phyloP scores from a whole-genome alignment of 2,329 filamentous ascomycete species.

The Alternaria novae-zelandiae region DNA sequence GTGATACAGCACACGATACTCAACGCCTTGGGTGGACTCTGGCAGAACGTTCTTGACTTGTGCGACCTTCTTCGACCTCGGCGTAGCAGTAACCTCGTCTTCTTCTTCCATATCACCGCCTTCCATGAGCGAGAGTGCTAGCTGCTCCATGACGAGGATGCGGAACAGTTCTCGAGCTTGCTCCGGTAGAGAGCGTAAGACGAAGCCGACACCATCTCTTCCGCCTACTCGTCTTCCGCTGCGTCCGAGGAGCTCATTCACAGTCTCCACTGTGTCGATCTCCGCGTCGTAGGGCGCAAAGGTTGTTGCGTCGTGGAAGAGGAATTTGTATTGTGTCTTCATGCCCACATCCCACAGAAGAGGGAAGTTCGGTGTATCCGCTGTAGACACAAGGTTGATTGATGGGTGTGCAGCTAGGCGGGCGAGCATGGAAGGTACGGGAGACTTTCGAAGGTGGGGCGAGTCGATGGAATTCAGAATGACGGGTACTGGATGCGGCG shows the following conservation, averaged over 20 bases:
- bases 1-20: constrained; percentile 90
- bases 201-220: constrained; percentile 89
- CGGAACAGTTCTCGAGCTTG: constrained; percentile 89
- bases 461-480: constrained; percentile 90
- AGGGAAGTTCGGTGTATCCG: constrained; percentile 86
- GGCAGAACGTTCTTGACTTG: constrained; percentile 32
- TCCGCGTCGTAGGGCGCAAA: constrained; percentile 78
- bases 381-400: constrained; percentile 77
- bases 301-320: constrained; percentile 94
- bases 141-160: constrained; percentile 81
- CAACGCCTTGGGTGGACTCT: constrained; percentile 67
- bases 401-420: constrained; percentile 75
- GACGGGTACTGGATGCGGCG: constrained; percentile 62
- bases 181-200: constrained; percentile 86
- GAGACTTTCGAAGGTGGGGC: constrained; percentile 72
- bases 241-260: constrained; percentile 84
- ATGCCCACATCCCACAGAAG: constrained; percentile 88
- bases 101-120: constrained; percentile 34
- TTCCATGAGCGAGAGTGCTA: constrained; percentile 68
- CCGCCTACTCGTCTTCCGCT: constrained; percentile 81
- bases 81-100: constrained; percentile 22
- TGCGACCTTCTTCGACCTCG: constrained; percentile 32
- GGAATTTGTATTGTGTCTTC: constrained; percentile 81
- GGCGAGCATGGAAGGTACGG: constrained; percentile 74
- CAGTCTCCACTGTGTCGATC: constrained; percentile 85